phyloP scores from a whole-genome alignment of 1,284 basidiomycete genomes.

The Porogramme epimiltina region DNA sequence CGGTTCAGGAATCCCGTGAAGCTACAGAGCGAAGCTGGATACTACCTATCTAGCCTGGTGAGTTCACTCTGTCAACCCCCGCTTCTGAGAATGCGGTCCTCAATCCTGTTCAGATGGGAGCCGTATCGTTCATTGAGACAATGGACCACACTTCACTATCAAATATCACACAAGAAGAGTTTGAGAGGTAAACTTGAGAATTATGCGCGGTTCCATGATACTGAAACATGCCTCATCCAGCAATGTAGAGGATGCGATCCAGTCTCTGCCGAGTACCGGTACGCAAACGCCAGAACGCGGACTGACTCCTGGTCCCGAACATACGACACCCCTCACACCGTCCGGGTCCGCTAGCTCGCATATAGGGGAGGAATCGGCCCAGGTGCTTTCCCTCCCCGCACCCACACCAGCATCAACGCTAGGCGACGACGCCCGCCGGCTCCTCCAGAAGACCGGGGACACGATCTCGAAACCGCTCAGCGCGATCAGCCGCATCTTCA shows the following conservation, averaged over 20 bases:
- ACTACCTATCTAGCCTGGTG: constrained; percentile 94
- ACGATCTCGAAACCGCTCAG: constrained; percentile 86
- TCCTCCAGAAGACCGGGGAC: constrained; percentile 87
- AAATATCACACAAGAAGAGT: constrained; percentile 90
- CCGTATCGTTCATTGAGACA: constrained; percentile 94
- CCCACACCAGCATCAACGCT: constrained; percentile 61
- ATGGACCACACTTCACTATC: constrained; percentile 96
- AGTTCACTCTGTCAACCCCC: constrained; percentile 28
- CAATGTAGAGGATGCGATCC: constrained; percentile 86
- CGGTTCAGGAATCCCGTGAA: constrained; percentile 91
- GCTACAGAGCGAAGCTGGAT: constrained; percentile 93
- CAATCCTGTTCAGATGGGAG: constrained; percentile 64
- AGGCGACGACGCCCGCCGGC: constrained; percentile 76
- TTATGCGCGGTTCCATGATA: not conserved
- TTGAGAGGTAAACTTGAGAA: constrained; percentile 69
- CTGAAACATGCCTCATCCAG: constrained; percentile 32
- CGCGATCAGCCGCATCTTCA: constrained; percentile 87
- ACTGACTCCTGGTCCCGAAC: constrained; percentile 22
- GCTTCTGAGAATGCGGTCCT: not conserved
- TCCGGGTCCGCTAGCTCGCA: constrained; percentile 47
- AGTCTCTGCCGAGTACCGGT: constrained; percentile 65
- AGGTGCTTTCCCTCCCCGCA: constrained; percentile 68
- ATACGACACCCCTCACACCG: constrained; percentile 26
- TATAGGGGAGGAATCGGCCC: constrained; percentile 84
- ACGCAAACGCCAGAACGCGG: constrained; percentile 48